Conservation (phyloP, 768 basidiomycete genomes). For the Boletus coccyginus region DNA sequence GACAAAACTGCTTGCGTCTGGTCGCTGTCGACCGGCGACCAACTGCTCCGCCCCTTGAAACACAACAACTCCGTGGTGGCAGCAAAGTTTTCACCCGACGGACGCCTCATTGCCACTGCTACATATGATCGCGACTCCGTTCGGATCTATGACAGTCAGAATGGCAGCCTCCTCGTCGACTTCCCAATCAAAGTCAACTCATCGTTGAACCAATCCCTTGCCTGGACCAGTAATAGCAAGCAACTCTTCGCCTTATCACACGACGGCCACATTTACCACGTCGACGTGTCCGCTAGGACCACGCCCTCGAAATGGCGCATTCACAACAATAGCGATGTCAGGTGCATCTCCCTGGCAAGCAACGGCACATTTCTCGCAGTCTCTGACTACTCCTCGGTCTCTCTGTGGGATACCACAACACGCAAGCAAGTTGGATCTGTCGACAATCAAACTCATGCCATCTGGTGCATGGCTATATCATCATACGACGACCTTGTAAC, state of each 20-base stretch:
- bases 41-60: neutral
- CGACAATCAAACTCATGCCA: neutral
- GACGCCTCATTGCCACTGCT: neutral
- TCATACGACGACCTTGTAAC: neutral
- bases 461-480: neutral
- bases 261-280: neutral
- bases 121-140: neutral
- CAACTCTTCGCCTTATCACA: neutral
- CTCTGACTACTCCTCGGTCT: neutral
- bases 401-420: conserved; percentile 3
- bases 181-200: neutral
- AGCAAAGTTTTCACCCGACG: neutral
- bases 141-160: neutral
- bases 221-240: neutral
- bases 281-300: neutral
- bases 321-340: neutral
- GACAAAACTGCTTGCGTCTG: neutral
- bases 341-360: neutral
- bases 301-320: neutral
- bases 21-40: neutral
- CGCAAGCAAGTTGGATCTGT: neutral
- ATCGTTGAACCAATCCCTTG: neutral
- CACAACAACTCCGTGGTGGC: neutral
- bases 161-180: neutral
- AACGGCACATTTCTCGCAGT: neutral